Conservation (phyloP, 2,329 filamentous ascomycete species). For the Sclerotinia borealis region DNA sequence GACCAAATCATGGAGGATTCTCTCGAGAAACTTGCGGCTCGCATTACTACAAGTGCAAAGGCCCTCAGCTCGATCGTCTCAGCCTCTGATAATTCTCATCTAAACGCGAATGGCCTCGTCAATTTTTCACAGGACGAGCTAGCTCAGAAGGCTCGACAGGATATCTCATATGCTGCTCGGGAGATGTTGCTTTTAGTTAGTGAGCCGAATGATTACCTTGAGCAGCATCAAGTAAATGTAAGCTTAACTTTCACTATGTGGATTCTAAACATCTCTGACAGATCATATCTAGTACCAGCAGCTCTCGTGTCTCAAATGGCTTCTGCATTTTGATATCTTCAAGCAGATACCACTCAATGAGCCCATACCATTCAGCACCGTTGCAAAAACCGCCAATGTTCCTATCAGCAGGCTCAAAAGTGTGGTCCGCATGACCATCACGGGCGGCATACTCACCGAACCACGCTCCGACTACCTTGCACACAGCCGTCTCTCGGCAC, state of each 20-base stretch:
- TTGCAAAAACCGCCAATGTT: not conserved
- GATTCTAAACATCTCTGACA: too few species aligned
- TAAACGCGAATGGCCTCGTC: not conserved
- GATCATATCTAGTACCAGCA: not conserved
- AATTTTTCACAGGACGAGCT: not conserved
- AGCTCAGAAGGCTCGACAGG: not conserved
- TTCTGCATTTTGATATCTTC: not conserved
- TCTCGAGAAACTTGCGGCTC: not conserved
- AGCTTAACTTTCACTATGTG: not conserved
- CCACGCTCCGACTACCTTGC: not conserved
- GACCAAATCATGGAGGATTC: not conserved
- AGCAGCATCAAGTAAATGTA: not conserved
- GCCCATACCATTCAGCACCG: not conserved
- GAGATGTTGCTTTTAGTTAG: not conserved
- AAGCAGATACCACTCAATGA: not conserved
- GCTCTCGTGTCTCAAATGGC: not conserved
- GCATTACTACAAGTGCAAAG: not conserved
- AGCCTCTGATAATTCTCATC: too few species aligned
- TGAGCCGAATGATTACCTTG: slow-evolving; percentile 2
- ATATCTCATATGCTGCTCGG: not conserved
- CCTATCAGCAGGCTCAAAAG: not conserved
- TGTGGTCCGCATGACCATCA: slow-evolving; percentile 1
- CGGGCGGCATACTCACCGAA: not conserved
- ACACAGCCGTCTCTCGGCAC: not conserved
- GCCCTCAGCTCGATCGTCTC: not conserved